phyloP scores from a whole-genome alignment of 495 filamentous ascomycete species.

The Penicillium coprophilum region DNA sequence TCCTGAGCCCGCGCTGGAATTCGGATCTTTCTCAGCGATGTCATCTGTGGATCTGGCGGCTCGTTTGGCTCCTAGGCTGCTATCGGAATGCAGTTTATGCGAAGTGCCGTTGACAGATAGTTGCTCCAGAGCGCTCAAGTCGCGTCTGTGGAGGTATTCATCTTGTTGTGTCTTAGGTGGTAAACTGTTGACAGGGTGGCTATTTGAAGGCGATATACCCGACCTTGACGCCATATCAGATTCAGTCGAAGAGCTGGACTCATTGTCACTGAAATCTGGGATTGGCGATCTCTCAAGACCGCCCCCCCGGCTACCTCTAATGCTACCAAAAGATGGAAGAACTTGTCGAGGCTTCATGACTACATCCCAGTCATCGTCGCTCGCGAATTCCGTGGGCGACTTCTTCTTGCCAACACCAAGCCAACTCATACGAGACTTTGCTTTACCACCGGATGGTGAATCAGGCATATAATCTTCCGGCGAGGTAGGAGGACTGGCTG shows the following conservation, averaged over 20 bases:
- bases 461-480: constrained; percentile 48
- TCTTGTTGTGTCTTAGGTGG: constrained; percentile 37
- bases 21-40: constrained; percentile 8
- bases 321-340: constrained; percentile 81
- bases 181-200: constrained; percentile 62
- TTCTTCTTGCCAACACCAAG: constrained; percentile 53
- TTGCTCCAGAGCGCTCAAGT: constrained; percentile 19
- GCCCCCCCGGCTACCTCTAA: constrained; percentile 51
- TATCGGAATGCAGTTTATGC: not conserved
- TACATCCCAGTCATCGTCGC: constrained; percentile 59
- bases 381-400: constrained; percentile 34
- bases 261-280: constrained; percentile 39
- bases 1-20: constrained; percentile 9
- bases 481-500: constrained; percentile 52
- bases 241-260: constrained; percentile 38
- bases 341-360: constrained; percentile 72
- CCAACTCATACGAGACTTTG: constrained; percentile 51
- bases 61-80: not conserved
- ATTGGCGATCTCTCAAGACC: constrained; percentile 17
- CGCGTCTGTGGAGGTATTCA: constrained; percentile 3
- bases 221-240: constrained; percentile 22
- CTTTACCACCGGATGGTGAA: constrained; percentile 52
- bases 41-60: constrained; percentile 3
- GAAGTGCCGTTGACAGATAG: constrained; percentile 13
- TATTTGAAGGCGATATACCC: constrained; percentile 53